Conservation (phyloP, 768 basidiomycete species). For the Hygrophoropsis aurantiaca region DNA sequence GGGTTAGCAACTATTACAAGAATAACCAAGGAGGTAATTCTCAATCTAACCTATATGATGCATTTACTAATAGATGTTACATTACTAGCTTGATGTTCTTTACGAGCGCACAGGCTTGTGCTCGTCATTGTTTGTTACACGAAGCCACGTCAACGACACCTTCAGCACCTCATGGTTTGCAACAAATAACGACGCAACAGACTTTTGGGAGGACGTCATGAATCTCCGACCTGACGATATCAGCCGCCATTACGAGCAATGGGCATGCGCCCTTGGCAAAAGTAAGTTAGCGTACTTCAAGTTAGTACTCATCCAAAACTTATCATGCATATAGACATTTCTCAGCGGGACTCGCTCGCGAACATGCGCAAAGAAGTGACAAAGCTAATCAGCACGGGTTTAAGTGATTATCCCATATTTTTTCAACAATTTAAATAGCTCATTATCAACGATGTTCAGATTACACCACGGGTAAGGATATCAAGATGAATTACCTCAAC, state of each 20-base stretch:
- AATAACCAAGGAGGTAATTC: neutral
- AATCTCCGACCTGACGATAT: neutral
- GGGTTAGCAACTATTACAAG: neutral
- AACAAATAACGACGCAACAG: neutral
- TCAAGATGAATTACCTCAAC: conserved; percentile 13
- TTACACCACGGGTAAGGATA: neutral
- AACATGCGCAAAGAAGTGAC: neutral
- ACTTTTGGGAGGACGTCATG: conserved; percentile 3
- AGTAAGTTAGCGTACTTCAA: too few relatives aligned
- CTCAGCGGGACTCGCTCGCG: neutral
- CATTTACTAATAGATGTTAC: neutral
- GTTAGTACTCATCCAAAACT: neutral
- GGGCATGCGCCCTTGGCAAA: conserved; percentile 4
- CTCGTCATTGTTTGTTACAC: neutral
- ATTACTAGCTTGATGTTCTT: neutral
- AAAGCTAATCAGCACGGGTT: too few relatives aligned
- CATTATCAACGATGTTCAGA: too few relatives aligned
- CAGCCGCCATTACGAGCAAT: conserved; percentile 1
- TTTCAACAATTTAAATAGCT: too few relatives aligned
- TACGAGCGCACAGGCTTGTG: neutral
- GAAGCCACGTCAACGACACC: conserved; percentile 1
- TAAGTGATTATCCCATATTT: too few relatives aligned
- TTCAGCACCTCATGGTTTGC: neutral
- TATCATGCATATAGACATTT: neutral
- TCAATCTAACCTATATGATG: neutral